Base-by-base conservation (phyloP, 176 grass and related monocot species). In the Oryza brachyantha region DNA sequence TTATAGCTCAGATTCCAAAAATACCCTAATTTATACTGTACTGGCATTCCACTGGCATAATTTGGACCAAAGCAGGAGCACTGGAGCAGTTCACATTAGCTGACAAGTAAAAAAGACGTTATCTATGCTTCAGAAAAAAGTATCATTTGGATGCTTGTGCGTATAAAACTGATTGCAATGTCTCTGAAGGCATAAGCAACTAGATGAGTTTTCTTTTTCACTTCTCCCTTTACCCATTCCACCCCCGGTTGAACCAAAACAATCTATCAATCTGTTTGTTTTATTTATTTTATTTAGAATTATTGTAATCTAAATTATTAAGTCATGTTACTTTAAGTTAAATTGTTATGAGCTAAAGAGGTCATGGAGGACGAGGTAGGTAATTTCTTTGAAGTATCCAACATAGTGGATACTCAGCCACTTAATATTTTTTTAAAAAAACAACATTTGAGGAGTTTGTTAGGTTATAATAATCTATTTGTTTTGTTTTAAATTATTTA, bases 81-180 rank as follows among this genome's bases (percentile, higher is more conserved):
- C 31, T 67, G 17, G 72, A 36, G 24, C 27, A 37, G 22, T 12
- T 25, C 67, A 42, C 10, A 5, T 16, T 70, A 32, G 40, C 52
- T 57, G 52, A 22, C 52, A 41, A 69, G 24, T 57, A 70, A 80
- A 24, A 61, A 61, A 16, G 59, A 32, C 3, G 36, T 32, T 50
- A 27, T 54, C 5, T 68, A 13, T 25, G 45, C 67, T 31, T 41
- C 40, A 21, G 40, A 27, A 75, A 32, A 84, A 84, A 75, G 69
- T 19, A 50, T 52, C 5, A 10, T 78, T 83, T 87, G 86, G 68
- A 79, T 79, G 80, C 68, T 88, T 88, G 81, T 11, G 26, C 64
- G n/a, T 84, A 57, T 57, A 88, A 88, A 88, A 76, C 75, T 75
- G 76, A 27, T 81, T 13, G 70, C 34, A 29, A 41, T 79, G 76